Base-by-base conservation (phyloP, 2,329 filamentous ascomycete species). In the Penicillium sp. region DNA sequence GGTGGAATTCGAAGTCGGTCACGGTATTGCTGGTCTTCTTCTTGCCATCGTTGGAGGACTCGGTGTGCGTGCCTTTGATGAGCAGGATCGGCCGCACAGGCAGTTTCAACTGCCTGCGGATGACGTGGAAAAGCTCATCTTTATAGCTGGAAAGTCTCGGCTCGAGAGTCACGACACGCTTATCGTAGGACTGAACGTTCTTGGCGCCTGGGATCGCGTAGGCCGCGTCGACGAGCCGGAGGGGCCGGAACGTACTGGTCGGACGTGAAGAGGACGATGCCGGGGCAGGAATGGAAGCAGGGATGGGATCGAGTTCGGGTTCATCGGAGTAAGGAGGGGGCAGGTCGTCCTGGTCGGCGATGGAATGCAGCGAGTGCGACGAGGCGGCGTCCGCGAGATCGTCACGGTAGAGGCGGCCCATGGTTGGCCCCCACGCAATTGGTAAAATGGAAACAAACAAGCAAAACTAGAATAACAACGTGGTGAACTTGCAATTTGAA, bases 301-400 rank as follows among this genome's bases (percentile, higher is more conserved):
- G 31, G 9, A 27, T n/a, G n/a, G 40, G 11, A 35, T 53, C 27
- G 50, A 44, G 18, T 24, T 60, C 59, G 19, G 62, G 60, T 5
- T 66, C 65, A 18, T 68, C 66, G 46, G 63, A 58, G 44, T 68
- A 68, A 35, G 66, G 66, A 50, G 66, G 66, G 9, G 65, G 66
- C 31, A 62, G 59, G n/a, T 65, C 63, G 22, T 61, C 57, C 16
- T 47, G 54, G 19, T 61, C 55, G 39, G 60, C 57, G 36, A 65
- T 46, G 24, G 63, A 60, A 50, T 62, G 65, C 18, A 67, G 61
- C 4, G 66, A 66, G 52, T 58, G 58, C 16, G 64, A 62, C 5
- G 66, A 66, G 41, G 60, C 59, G 27, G 58, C 55, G 11, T 54
- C 51, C 16, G 56, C 33, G 16, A 33, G 54, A 55, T 58, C 56